A percentile compares a stretch with the other conserved stretches of the same genome.
phyloP scores from a whole-genome alignment of 306 rosid genomes.

The Dryas alaskensis region DNA sequence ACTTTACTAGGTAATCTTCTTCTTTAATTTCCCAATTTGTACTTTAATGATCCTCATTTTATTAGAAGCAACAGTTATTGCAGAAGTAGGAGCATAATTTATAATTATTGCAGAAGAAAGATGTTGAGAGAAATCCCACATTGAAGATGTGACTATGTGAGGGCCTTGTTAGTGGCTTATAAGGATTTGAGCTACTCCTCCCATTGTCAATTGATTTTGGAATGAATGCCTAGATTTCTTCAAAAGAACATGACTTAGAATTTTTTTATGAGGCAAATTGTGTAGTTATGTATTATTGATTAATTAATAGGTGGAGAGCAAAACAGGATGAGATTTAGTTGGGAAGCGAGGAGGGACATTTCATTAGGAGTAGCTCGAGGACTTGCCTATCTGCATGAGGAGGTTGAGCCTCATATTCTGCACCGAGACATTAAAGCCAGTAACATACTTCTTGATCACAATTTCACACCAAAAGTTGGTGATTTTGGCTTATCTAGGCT shows the following conservation, averaged over 20 bases:
- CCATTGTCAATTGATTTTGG: no score
- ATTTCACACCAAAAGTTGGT: constrained; percentile 63
- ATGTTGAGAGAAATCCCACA: no score
- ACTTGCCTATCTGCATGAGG: constrained; percentile 72
- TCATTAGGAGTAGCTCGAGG: constrained; percentile 76
- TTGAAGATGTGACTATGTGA: no score
- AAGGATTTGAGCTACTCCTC: no score
- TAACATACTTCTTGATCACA: constrained; percentile 75
- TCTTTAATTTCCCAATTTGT: neutral
- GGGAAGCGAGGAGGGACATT: constrained; percentile 58
- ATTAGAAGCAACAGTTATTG: no score
- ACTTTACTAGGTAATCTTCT: constrained; percentile 55
- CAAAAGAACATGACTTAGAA: neutral
- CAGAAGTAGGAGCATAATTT: no score
- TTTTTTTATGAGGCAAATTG: neutral
- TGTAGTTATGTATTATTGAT: constrained; percentile 2
- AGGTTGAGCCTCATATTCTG: constrained; percentile 63
- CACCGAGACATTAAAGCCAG: constrained; percentile 86
- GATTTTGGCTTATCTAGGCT: constrained; percentile 86
- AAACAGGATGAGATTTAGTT: constrained; percentile 54
- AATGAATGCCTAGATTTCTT: no score
- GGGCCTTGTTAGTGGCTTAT: no score
- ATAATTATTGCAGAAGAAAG: neutral
- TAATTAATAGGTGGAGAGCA: constrained; percentile 56
- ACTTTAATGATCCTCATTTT: neutral